Conservation (phyloP, 1,139 yeast species). For the Pichia sp. region DNA sequence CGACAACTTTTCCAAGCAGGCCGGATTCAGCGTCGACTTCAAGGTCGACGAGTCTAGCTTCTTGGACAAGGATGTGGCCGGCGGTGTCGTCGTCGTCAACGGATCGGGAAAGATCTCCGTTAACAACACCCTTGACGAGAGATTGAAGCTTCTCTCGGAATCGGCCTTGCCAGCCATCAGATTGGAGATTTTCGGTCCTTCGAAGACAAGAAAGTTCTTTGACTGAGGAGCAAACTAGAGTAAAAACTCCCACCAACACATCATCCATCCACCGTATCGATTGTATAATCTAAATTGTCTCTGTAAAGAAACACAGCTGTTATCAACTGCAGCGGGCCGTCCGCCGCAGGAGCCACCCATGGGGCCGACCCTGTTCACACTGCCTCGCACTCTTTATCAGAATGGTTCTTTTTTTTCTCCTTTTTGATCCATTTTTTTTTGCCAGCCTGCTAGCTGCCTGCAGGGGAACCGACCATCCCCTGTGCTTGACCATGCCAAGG, state of each 20-base stretch:
- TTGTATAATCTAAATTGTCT: neutral
- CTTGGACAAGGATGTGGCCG: slow-evolving; percentile 64
- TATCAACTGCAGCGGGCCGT: neutral
- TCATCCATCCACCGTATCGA: neutral
- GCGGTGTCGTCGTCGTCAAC: slow-evolving; percentile 77
- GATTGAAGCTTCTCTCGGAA: slow-evolving; percentile 75
- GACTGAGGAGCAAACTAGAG: slow-evolving; percentile 42
- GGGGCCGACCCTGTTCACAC: no score
- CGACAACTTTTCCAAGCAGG: slow-evolving; percentile 55
- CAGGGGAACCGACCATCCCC: no score
- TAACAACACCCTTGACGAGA: slow-evolving; percentile 89
- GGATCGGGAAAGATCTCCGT: slow-evolving; percentile 80
- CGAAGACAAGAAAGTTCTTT: slow-evolving; percentile 83
- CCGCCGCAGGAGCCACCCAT: no score
- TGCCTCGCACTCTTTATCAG: neutral
- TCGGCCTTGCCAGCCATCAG: slow-evolving; percentile 91
- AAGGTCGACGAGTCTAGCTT: slow-evolving; percentile 52
- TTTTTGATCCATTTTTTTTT: neutral
- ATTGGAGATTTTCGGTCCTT: slow-evolving; percentile 84
- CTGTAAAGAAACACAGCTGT: neutral
- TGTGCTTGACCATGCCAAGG: neutral
- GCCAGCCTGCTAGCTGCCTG: neutral
- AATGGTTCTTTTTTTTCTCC: neutral
- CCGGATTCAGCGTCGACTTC: slow-evolving; percentile 48
- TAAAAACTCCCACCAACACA: neutral